These are phyloP conservation scores for Athelia psychrophila DNA, from an alignment of 1,284 basidiomycete species.

Conservation along the genomic window DNA sequence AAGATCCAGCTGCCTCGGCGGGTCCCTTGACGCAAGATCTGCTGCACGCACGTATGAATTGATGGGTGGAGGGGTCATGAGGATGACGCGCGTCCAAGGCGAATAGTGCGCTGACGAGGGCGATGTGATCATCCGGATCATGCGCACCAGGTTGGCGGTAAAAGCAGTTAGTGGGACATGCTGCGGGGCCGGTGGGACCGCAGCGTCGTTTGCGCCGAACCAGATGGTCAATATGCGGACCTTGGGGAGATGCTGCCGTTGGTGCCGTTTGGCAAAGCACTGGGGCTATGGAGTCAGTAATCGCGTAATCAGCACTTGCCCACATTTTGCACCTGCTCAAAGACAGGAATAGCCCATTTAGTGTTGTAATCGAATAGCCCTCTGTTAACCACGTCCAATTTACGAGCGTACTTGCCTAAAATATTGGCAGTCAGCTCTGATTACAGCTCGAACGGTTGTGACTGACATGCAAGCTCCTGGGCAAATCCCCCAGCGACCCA, in stretches of 20 bases:
- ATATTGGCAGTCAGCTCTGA: slow-evolving; percentile 5
- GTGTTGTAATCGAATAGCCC: slow-evolving; percentile 83
- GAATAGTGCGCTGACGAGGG: slow-evolving; percentile 66
- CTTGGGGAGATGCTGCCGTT: slow-evolving; percentile 49
- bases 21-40: slow-evolving; percentile 43
- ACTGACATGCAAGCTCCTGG: slow-evolving; percentile 58
- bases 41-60: slow-evolving; percentile 55
- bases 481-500: slow-evolving; percentile 62
- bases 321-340: slow-evolving; percentile 57
- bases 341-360: slow-evolving; percentile 77
- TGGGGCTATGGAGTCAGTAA: slow-evolving; percentile 18
- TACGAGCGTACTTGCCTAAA: slow-evolving; percentile 72
- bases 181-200: slow-evolving; percentile 55
- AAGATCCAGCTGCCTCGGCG: slow-evolving; percentile 50
- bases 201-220: slow-evolving; percentile 88
- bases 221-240: slow-evolving; percentile 79
- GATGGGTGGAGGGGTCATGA: slow-evolving; percentile 85
- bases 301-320: background rate
- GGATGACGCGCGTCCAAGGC: slow-evolving; percentile 71
- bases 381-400: slow-evolving; percentile 81
- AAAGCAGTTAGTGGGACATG: slow-evolving; percentile 72
- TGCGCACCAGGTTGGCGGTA: slow-evolving; percentile 58
- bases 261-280: slow-evolving; percentile 54
- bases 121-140: slow-evolving; percentile 62
- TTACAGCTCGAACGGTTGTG: background rate